A percentile compares a stretch with the other conserved stretches of the same genome.
Evolutionary conservation across 2,329 filamentous ascomycete species (phyloP).

Genomic region (Fusarium albidum): DNA sequence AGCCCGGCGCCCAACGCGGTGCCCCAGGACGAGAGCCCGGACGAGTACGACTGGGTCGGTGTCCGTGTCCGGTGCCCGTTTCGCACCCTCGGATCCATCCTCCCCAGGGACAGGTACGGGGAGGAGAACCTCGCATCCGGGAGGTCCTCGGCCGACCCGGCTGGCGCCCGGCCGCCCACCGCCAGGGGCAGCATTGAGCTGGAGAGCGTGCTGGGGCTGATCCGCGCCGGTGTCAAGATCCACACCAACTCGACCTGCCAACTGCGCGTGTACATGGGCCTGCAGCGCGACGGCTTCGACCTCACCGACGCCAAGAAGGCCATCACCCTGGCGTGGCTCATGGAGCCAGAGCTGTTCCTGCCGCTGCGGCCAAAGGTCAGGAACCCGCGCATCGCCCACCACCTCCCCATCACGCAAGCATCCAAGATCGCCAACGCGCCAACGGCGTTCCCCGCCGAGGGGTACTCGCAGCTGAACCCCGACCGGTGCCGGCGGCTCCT

Average conservation of each 20-base stretch:
- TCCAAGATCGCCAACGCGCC: constrained; percentile 15
- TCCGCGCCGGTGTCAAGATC: constrained; percentile 28
- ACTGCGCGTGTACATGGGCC: constrained; percentile 14
- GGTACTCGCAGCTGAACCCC: background rate
- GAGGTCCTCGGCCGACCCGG: background rate
- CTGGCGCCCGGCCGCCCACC: background rate
- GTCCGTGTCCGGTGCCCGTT: constrained; percentile 37
- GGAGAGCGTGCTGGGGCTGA: constrained; percentile 5
- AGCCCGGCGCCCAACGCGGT: constrained; percentile 19
- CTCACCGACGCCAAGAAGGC: constrained; percentile 22
- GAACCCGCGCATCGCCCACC: constrained; percentile 1
- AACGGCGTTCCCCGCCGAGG: constrained; percentile 1
- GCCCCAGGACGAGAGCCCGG: constrained; percentile 17
- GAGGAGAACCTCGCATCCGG: background rate
- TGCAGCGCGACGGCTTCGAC: constrained; percentile 15
- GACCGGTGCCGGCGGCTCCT: constrained; percentile 2
- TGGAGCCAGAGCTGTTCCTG: constrained; percentile 22
- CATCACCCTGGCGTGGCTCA: constrained; percentile 21
- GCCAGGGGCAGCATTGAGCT: constrained; percentile 11
- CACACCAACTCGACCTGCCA: constrained; percentile 39
- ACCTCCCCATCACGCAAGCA: constrained; percentile 12
- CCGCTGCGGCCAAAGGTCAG: constrained; percentile 8
- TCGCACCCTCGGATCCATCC: background rate
- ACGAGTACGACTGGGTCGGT: constrained; percentile 39
- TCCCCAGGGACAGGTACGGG: background rate